Base-by-base conservation (phyloP, 139 green algal genomes). In the Pycnococcus provasolii region DNA sequence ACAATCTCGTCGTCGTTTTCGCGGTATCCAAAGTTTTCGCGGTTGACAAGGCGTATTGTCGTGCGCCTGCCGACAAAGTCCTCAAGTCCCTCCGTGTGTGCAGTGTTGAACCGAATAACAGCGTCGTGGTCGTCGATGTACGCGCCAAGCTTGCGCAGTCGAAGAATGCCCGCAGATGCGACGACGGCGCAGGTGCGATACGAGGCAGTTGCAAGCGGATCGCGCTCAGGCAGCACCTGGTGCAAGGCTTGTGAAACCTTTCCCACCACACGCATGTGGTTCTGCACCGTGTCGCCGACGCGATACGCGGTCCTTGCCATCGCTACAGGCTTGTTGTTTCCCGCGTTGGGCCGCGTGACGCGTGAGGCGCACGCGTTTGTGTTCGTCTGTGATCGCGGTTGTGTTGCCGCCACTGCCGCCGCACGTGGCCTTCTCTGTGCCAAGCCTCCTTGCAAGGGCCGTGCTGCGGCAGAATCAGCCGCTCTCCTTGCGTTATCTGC, bases 101-200 rank as follows among this genome's bases (percentile, higher is more conserved):
- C 68, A 6, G 15, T 54, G 68, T 74, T 74, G 48, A 74, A 68
- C 40, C 68, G 58, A n/a, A 74, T 63, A 2, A 74, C 60, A 8
- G 47, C 50, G 52, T 74, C 68, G 59, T 68, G 59, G 37, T 46
- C 26, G 60, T 74, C 68, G 50, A 74, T 74, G 59, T 70, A 11
- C 45, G 40, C 42, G 7, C 68, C 68, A 39, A 62, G 50, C 50
- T 52, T 13, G 44, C 47, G 53, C 42, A 45, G 47, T 5, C 50
- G 58, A 44, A 74, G 42, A 5, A 62, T 58, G 41, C 68, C 68
- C 46, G 59, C 68, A 59, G 47, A 69, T 37, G 41, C 68, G 1
- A 74, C 60, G 2, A 74, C 68, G 2, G 68, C 68, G 68, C 68
- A 74, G 26, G 52, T 62, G 42, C 43, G 42, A 53, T 72, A 72